phyloP scores from a whole-genome alignment of 192 early-diverging fungal genomes.

The Funneliformis mosseae region DNA sequence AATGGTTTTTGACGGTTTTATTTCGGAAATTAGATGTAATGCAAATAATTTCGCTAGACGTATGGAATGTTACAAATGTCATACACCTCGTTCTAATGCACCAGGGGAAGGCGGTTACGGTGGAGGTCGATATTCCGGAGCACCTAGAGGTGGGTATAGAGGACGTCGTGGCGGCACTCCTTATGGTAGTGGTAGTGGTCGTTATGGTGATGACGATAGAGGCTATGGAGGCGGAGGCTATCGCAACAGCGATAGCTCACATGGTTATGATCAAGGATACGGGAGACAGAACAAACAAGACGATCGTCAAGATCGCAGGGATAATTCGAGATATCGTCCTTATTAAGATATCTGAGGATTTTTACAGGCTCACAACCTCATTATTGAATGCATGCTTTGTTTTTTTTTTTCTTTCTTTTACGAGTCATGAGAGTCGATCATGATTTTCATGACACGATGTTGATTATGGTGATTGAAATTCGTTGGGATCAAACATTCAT shows the following conservation, averaged over 20 bases:
- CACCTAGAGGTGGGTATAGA: constrained; percentile 40
- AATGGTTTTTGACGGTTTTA: neutral
- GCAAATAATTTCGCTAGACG: constrained; percentile 70
- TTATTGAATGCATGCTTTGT: constrained; percentile 6
- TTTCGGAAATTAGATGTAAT: constrained; percentile 50
- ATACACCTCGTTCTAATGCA: constrained; percentile 56
- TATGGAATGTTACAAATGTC: constrained; percentile 65
- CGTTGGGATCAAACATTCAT: constrained; percentile 6
- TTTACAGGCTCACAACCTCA: neutral
- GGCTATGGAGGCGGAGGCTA: constrained; percentile 33
- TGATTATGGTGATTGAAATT: neutral
- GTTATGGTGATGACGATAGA: constrained; percentile 45
- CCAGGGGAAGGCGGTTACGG: constrained; percentile 35
- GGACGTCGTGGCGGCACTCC: constrained; percentile 44
- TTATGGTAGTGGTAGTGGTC: no score
- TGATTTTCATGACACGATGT: no score
- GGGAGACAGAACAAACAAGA: constrained; percentile 37
- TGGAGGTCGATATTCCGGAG: constrained; percentile 40
- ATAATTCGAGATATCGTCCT: constrained; percentile 24
- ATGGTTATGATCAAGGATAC: constrained; percentile 40
- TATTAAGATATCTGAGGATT: neutral
- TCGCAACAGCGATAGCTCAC: constrained; percentile 35
- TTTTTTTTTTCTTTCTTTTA: constrained; percentile 5
- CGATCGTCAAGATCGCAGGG: constrained; percentile 37
- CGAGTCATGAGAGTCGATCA: neutral